Evolutionary conservation across 1,284 basidiomycete species (phyloP).

Genomic region (Papiliotrema terrestris): DNA sequence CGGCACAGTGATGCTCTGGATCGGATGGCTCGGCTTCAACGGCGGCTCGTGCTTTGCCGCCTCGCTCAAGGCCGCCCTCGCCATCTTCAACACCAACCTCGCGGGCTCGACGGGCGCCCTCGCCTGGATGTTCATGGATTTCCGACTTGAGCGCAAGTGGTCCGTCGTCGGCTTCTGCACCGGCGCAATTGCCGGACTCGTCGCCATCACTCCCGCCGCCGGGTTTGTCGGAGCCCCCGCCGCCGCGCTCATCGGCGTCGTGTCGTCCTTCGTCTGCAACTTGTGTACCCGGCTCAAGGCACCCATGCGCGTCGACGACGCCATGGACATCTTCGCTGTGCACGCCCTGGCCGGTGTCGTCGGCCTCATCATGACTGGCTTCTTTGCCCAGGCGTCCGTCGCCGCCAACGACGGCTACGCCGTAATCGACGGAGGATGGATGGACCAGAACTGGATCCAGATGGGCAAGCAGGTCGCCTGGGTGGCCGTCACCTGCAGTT

Average conservation of each 20-base stretch:
- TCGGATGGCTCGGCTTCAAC: conserved; percentile 65
- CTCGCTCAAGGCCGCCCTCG: conserved; percentile 80
- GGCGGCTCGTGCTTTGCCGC: conserved; percentile 79
- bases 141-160: conserved; percentile 70
- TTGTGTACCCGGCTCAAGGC: conserved; percentile 76
- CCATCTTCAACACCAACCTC: conserved; percentile 80
- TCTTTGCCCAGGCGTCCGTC: conserved; percentile 74
- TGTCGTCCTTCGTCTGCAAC: conserved; percentile 74
- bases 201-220: conserved; percentile 69
- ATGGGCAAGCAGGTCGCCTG: conserved; percentile 82
- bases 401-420: conserved; percentile 63
- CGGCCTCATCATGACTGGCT: conserved; percentile 61
- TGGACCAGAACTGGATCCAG: conserved; percentile 68
- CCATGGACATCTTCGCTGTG: conserved; percentile 75
- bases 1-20: conserved; percentile 86
- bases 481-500: conserved; percentile 63
- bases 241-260: conserved; percentile 67
- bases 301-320: conserved; percentile 47
- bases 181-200: conserved; percentile 65
- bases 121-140: conserved; percentile 87
- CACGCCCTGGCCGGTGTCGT: conserved; percentile 87
- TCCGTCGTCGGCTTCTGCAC: conserved; percentile 84
- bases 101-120: conserved; percentile 59
- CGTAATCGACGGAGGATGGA: conserved; percentile 64
- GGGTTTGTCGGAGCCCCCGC: conserved; percentile 53